Percentiles rank a stretch among this genome's conserved stretches.
These are phyloP conservation scores for Penicillium atrosanguineum DNA, from an alignment of 495 filamentous ascomycete species.

Conservation along the genomic window DNA sequence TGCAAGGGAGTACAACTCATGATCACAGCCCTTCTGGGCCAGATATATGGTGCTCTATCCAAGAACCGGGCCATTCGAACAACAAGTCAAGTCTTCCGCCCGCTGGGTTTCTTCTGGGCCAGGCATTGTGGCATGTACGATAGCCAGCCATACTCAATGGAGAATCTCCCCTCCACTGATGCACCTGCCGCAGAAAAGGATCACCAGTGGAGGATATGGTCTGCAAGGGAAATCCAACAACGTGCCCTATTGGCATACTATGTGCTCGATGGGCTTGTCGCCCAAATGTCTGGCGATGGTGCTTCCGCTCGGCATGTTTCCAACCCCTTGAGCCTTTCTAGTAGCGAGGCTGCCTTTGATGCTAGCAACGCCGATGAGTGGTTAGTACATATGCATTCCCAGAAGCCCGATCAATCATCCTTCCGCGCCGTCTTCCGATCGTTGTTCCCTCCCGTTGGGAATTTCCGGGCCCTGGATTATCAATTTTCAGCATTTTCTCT, in stretches of 20 bases:
- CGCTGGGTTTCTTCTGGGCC: conserved; percentile 50
- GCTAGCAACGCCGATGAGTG: conserved; percentile 44
- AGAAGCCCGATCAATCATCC: conserved; percentile 31
- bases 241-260: conserved; percentile 48
- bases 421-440: conserved; percentile 43
- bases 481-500: conserved; percentile 43
- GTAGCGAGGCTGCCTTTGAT: conserved; percentile 43
- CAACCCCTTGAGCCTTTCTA: conserved; percentile 41
- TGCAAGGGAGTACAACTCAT: conserved; percentile 49
- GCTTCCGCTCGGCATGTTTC: conserved; percentile 43
- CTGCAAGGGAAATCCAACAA: conserved; percentile 46
- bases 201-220: conserved; percentile 44
- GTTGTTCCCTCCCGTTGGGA: conserved; percentile 36
- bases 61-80: conserved; percentile 46
- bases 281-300: conserved; percentile 45
- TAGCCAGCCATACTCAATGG: conserved; percentile 34
- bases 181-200: conserved; percentile 38
- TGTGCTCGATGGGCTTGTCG: conserved; percentile 46
- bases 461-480: conserved; percentile 33
- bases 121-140: conserved; percentile 47
- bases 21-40: conserved; percentile 44
- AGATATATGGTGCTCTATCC: conserved; percentile 47
- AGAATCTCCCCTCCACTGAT: conserved; percentile 34
- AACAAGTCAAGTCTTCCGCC: conserved; percentile 48
- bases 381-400: conserved; percentile 35